Percentiles rank a stretch among this genome's conserved stretches.
These are phyloP conservation scores for Thalia dealbata DNA, from an alignment of 176 grass and related monocot genomes.

Conservation along the genomic window DNA sequence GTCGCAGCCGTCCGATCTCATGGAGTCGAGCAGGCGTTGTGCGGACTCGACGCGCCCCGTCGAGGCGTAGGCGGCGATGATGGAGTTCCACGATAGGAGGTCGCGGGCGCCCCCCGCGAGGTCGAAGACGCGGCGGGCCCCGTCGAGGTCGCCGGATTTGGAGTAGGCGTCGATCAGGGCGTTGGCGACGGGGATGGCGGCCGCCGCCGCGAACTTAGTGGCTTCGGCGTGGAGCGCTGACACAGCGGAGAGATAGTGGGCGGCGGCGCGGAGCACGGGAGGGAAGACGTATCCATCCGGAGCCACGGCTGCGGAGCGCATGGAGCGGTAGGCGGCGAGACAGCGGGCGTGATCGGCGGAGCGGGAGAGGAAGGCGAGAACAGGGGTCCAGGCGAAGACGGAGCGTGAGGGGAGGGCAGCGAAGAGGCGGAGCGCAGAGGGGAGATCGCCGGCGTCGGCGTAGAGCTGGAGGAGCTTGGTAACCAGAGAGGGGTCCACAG, in stretches of 20 bases:
- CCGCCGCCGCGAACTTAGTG: slow-evolving; percentile 41
- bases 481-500: not conserved
- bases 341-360: slow-evolving; percentile 12
- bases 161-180: slow-evolving; percentile 58
- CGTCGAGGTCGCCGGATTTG: slow-evolving; percentile 13
- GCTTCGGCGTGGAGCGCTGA: slow-evolving; percentile 37
- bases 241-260: not conserved
- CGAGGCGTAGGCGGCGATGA: slow-evolving; percentile 22
- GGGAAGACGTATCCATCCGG: slow-evolving; percentile 13
- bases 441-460: slow-evolving; percentile 24
- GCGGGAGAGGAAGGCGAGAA: slow-evolving; percentile 22
- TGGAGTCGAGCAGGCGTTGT: not conserved
- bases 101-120: slow-evolving; percentile 22
- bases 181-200: slow-evolving; percentile 46
- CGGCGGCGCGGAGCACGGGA: slow-evolving; percentile 20
- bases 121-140: slow-evolving; percentile 37
- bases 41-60: not conserved
- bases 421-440: slow-evolving; percentile 23
- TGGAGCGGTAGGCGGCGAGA: slow-evolving; percentile 9
- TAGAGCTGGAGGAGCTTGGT: slow-evolving; percentile 26
- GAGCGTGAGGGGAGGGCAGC: slow-evolving; percentile 7
- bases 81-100: slow-evolving; percentile 47
- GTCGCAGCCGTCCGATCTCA: slow-evolving; percentile 21
- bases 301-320: slow-evolving; percentile 10
- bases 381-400: slow-evolving; percentile 29